Conservation (phyloP, 768 basidiomycete species). For the Mycena epipterygia region DNA sequence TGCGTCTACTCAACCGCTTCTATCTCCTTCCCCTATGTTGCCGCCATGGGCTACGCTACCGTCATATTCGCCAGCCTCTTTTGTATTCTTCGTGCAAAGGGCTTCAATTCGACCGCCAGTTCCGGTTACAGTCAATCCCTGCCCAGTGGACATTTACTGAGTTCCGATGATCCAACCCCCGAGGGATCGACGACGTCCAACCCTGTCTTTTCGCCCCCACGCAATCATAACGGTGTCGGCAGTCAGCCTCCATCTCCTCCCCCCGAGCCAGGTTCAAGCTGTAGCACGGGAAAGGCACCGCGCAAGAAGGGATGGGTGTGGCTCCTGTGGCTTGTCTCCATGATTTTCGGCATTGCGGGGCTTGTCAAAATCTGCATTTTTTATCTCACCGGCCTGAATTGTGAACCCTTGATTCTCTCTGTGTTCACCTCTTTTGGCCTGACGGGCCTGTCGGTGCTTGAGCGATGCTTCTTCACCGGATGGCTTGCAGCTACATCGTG, state of each 20-base stretch:
- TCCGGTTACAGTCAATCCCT: background rate
- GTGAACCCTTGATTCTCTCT: background rate
- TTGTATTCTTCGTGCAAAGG: constrained; percentile 7
- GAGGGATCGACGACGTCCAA: background rate
- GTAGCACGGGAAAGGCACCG: background rate
- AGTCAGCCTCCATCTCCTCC: constrained; percentile 4
- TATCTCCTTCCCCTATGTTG: constrained; percentile 3
- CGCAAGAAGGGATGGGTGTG: background rate
- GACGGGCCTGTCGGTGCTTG: background rate
- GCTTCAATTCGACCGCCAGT: background rate
- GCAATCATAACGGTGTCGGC: background rate
- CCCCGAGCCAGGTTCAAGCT: background rate
- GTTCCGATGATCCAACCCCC: background rate
- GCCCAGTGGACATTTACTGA: background rate
- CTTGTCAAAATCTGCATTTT: too few species aligned
- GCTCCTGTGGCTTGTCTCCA: background rate
- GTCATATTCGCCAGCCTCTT: background rate
- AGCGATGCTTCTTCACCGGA: background rate
- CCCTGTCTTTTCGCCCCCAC: background rate
- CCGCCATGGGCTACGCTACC: constrained; percentile 11
- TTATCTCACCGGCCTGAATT: background rate
- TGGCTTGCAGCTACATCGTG: background rate
- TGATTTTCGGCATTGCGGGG: background rate
- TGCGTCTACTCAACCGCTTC: background rate
- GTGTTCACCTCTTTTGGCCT: background rate